Base-by-base conservation (phyloP, 2,329 filamentous ascomycete species). In the Ascochyta fabae region DNA sequence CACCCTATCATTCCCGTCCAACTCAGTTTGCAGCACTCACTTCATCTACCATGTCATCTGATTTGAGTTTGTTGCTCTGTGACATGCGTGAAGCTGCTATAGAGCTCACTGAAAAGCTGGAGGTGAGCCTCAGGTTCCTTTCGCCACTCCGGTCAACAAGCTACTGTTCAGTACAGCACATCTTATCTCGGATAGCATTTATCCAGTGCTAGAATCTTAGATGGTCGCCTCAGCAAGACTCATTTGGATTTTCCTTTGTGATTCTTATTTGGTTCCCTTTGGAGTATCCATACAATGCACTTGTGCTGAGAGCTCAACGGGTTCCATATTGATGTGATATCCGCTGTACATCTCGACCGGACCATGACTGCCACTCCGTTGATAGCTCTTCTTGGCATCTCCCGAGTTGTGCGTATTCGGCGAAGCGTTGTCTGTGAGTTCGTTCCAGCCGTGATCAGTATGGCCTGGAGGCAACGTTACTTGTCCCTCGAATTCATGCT, bases 341-440 rank as follows among this genome's bases (percentile, higher is more conserved):
- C 56, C 42, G 8, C 54, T 53, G 22, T 54, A 51, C 44, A 58
- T 55, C 40, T 60, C 55, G 24, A 53, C 44, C n/a, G 54, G 58
- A 15, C 35, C 58, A 47, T 46, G 47, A 23, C 22, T 55, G 33
- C 43, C 52, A 31, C 35, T 31, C 49, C 54, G 58, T 9, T 52
- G 54, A 10, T 38, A 22, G 12, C 12, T 48, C 33, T 60, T 52
- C 23, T 42, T 45, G 13, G n/a, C 9, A 29, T 41, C 23, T 45
- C 31, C 27, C 19, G 41, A 48, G 22, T 47, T 35, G 8, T 49
- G 40, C 26, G 35, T 34, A 43, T 34, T 31, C 23, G 35, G 35
- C 34, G n/a, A 26, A 40, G n/a, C 16, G n/a, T 48, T 38, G n/a
- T 57, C 40, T 24, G 34, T 15, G 38, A 44, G 44, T 38, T 33